phyloP scores from a whole-genome alignment of 108 stramenopile species.

The Bacterosira constricta region DNA sequence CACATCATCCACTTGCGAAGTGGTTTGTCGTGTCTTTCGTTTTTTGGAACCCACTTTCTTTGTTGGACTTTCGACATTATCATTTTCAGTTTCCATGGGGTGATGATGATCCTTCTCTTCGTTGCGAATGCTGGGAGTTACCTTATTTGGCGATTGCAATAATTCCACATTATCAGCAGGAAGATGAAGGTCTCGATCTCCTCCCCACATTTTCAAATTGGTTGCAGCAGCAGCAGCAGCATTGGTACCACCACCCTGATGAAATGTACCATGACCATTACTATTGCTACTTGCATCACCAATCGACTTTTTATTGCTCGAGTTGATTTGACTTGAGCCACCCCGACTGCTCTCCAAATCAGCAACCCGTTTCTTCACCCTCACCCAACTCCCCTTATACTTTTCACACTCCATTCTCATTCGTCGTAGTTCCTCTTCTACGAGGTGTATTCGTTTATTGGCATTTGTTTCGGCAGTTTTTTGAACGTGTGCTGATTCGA shows the following conservation, averaged over 20 bases:
- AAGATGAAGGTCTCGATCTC: not conserved
- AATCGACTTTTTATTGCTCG: conserved; percentile 2
- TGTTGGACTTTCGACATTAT: too few relatives aligned
- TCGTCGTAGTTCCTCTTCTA: conserved; percentile 36
- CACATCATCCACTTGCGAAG: not conserved
- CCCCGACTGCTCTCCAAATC: conserved; percentile 11
- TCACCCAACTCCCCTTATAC: conserved; percentile 29
- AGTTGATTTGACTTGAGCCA: not conserved
- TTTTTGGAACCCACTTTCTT: too few relatives aligned
- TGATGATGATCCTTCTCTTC: not conserved
- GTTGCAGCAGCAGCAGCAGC: too few relatives aligned
- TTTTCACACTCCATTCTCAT: conserved; percentile 40
- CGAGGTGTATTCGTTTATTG: conserved; percentile 9
- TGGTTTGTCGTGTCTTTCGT: too few relatives aligned
- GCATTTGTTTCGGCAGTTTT: conserved; percentile 26
- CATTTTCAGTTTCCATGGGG: too few relatives aligned
- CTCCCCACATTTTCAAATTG: not conserved
- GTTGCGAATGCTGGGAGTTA: not conserved
- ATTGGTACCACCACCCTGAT: not conserved
- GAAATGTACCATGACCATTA: not conserved
- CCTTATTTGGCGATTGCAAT: too few relatives aligned
- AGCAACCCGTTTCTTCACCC: conserved; percentile 30
- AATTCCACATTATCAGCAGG: not conserved
- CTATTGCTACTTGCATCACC: not conserved
- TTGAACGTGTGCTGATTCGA: conserved; percentile 10